Evolutionary conservation across 805 yeast genomes (phyloP), one percentile per base, ranked within the genome.

Genomic region (Blastobotrys mokoenaii): DNA sequence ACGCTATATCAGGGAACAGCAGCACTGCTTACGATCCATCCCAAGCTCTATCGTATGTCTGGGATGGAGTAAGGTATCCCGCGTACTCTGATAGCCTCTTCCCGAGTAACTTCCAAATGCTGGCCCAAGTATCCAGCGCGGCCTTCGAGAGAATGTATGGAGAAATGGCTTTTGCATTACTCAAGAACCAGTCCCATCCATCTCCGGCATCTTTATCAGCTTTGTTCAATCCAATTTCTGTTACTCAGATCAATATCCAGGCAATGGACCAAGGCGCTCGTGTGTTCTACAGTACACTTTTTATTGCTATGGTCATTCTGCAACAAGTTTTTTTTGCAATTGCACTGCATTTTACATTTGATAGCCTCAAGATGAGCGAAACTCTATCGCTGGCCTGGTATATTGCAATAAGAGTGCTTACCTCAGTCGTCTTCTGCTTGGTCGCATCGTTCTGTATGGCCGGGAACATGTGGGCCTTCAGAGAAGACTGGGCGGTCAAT

Each of bases 391-490:
- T 34, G 40, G 31, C n/a, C 7, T 5, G 20, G 33, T 5, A 18
- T n/a, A 27, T 31, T 3, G 5, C 36, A 1, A 25, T 44, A n/a
- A 38, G 47, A n/a, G 38, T 38, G 7, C 20, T 14, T 3, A 11
- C 17, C 32, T 31, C 46, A 14, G 14, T 47, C 12, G 15, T 41
- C 14, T 44, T 45, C 29, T 7, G 43, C 2, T 27, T 44, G 6
- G 17, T 31, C 11, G 44, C 43, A 2, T 44, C 38, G 7, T 45
- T 47, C 12, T 34, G 44, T 17, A 18, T 38, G 14, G n/a, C 43
- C 15, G 48, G 50, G 7, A 40, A 45, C 45, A 30, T 40, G 10
- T 47, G 50, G 50, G 50, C 43, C 4, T 47, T 47, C 43, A 15
- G 48, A 14, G 47, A 45, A 33, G 15, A 27, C 16, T 47, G 50